phyloP scores from a whole-genome alignment of 2,329 filamentous ascomycete genomes.

The Fusarium sp. region DNA sequence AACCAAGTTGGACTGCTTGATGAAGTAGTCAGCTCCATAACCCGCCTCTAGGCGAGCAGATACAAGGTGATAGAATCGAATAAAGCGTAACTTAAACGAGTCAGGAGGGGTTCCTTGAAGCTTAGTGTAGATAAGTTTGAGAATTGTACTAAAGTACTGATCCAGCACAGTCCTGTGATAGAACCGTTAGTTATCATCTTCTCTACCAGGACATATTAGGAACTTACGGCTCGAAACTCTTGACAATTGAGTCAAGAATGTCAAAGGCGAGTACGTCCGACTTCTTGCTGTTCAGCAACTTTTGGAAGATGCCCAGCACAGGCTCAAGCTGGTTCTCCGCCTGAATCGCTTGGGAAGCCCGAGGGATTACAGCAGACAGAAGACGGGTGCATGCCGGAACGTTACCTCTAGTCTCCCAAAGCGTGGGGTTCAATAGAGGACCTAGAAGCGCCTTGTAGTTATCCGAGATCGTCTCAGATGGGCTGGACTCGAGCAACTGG shows the following conservation, averaged over 20 bases:
- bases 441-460: slow-evolving; percentile 83
- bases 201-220: neutral
- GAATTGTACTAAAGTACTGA: slow-evolving; percentile 79
- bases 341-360: slow-evolving; percentile 76
- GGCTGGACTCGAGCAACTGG: slow-evolving; percentile 86
- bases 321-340: slow-evolving; percentile 84
- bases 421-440: slow-evolving; percentile 79
- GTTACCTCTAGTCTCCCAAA: slow-evolving; percentile 94
- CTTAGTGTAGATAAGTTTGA: slow-evolving; percentile 83
- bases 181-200: slow-evolving; percentile 36
- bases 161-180: slow-evolving; percentile 68
- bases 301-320: slow-evolving; percentile 95
- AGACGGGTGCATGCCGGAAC: slow-evolving; percentile 90
- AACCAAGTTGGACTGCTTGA: slow-evolving; percentile 81
- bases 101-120: slow-evolving; percentile 75
- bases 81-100: slow-evolving; percentile 84
- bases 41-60: slow-evolving; percentile 80
- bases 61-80: slow-evolving; percentile 93
- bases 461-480: slow-evolving; percentile 77
- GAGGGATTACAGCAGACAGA: slow-evolving; percentile 82
- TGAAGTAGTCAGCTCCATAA: slow-evolving; percentile 93
- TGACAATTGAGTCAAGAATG: slow-evolving; percentile 81
- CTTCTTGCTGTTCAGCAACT: slow-evolving; percentile 80
- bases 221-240: slow-evolving; percentile 75
- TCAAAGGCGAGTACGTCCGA: slow-evolving; percentile 91